These are phyloP conservation scores for Candida awuae DNA, from an alignment of 805 yeast genomes.

Conservation along the genomic window DNA sequence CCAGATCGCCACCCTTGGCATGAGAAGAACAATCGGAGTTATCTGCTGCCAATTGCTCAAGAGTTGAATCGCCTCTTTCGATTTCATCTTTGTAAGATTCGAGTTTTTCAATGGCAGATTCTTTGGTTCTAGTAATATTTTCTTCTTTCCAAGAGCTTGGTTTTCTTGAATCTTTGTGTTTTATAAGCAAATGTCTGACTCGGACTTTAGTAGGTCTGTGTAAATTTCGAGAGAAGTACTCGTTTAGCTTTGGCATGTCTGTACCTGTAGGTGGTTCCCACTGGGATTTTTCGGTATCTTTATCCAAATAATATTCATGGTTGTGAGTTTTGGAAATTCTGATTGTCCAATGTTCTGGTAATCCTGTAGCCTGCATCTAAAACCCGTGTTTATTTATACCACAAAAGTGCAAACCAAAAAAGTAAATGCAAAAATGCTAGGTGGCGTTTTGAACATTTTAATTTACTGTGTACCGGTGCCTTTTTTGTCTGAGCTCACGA, in stretches of 20 bases:
- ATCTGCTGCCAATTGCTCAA: constrained; percentile 66
- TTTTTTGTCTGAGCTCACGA: too few species aligned
- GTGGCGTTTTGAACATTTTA: too few species aligned
- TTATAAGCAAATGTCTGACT: constrained; percentile 74
- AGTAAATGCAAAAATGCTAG: not conserved
- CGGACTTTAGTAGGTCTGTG: constrained; percentile 62
- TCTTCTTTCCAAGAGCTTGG: constrained; percentile 84
- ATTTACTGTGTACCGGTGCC: too few species aligned
- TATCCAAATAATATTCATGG: constrained; percentile 76
- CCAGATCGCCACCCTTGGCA: constrained; percentile 85
- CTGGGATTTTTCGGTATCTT: constrained; percentile 58
- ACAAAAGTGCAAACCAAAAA: not conserved
- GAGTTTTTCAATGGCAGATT: constrained; percentile 68
- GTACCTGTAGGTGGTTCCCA: constrained; percentile 94
- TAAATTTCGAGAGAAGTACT: constrained; percentile 41
- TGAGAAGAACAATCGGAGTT: constrained; percentile 89
- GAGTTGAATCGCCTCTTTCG: constrained; percentile 53
- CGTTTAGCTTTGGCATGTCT: constrained; percentile 48
- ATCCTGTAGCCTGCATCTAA: constrained; percentile 55
- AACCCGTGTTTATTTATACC: not conserved
- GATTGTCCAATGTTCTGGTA: constrained; percentile 82
- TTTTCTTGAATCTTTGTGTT: constrained; percentile 75
- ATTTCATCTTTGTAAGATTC: constrained; percentile 50
- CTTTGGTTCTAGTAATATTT: constrained; percentile 70
- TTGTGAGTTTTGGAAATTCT: constrained; percentile 71